Percentiles rank a stretch among this genome's conserved stretches.
Conservation (phyloP, 805 yeast genomes). For the Saccharomycopsis sp. region DNA sequence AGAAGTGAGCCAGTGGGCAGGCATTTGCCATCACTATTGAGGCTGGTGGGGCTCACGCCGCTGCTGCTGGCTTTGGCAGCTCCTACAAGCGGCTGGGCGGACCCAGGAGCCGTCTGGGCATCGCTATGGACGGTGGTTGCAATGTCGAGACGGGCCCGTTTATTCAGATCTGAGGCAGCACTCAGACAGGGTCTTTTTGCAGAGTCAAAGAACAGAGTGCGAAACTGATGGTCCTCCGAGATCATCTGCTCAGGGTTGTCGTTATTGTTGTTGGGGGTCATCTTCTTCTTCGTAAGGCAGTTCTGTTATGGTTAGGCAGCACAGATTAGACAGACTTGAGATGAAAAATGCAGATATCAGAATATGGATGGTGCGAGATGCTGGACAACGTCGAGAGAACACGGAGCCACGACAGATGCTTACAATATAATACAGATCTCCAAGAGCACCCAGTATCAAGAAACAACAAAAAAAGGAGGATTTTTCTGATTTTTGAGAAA, state of each 20-base stretch:
- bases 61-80: constrained; percentile 21
- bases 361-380: background rate
- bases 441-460: too few relatives aligned
- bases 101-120: constrained; percentile 28
- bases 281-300: constrained; percentile 12
- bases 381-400: background rate
- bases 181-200: constrained; percentile 22
- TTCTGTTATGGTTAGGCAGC: too few relatives aligned
- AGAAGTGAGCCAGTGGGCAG: background rate
- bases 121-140: constrained; percentile 28
- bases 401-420: too few relatives aligned
- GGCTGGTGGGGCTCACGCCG: constrained; percentile 16
- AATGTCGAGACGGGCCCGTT: constrained; percentile 29
- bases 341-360: background rate
- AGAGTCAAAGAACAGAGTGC: constrained; percentile 27
- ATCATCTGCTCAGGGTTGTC: constrained; percentile 33
- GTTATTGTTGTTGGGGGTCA: constrained; percentile 34
- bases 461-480: background rate
- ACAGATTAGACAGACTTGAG: background rate
- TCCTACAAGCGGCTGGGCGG: constrained; percentile 21
- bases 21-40: background rate
- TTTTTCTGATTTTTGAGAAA: background rate
- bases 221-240: constrained; percentile 28
- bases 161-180: constrained; percentile 26
- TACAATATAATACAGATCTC: too few relatives aligned